Conservation (phyloP, 129 eudicot species). For the Chrysanthemum lavandulifolium region DNA sequence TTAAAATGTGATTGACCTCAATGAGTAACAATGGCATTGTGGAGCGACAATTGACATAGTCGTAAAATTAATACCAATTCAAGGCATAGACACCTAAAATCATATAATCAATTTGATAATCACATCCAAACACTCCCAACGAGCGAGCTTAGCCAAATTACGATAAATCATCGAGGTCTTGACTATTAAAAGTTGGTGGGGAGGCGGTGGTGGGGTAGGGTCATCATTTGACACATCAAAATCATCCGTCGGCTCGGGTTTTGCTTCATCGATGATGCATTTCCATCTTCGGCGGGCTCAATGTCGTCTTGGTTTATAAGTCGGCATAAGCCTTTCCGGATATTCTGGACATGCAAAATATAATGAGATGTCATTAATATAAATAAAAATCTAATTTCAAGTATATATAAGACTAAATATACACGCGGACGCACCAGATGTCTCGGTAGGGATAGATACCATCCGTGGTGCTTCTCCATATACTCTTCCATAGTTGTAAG, state of each 20-base stretch:
- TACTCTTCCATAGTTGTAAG: conserved; percentile 96
- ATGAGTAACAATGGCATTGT: too few species aligned
- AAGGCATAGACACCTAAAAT: too few species aligned
- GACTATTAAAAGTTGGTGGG: conserved; percentile 44
- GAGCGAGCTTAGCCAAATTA: conserved; percentile 22
- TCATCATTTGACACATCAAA: conserved; percentile 36
- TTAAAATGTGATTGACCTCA: too few species aligned
- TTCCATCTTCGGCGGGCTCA: conserved; percentile 48
- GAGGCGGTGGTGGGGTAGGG: conserved; percentile 38
- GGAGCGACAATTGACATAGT: too few species aligned
- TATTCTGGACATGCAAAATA: conserved; percentile 47
- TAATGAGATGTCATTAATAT: background rate
- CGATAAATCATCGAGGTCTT: conserved; percentile 68
- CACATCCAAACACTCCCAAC: background rate
- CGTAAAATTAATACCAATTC: too few species aligned
- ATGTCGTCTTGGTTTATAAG: conserved; percentile 69
- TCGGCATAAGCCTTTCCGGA: conserved; percentile 86
- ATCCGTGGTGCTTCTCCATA: conserved; percentile 91
- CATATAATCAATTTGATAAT: background rate
- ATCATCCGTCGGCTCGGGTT: conserved; percentile 36
- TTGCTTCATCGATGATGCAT: conserved; percentile 43
- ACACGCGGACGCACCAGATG: conserved; percentile 70
- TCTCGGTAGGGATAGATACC: conserved; percentile 61
- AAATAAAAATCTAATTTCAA: background rate
- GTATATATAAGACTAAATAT: background rate